Conservation (phyloP, 495 filamentous ascomycete species). For the Penicillium pancosmium region DNA sequence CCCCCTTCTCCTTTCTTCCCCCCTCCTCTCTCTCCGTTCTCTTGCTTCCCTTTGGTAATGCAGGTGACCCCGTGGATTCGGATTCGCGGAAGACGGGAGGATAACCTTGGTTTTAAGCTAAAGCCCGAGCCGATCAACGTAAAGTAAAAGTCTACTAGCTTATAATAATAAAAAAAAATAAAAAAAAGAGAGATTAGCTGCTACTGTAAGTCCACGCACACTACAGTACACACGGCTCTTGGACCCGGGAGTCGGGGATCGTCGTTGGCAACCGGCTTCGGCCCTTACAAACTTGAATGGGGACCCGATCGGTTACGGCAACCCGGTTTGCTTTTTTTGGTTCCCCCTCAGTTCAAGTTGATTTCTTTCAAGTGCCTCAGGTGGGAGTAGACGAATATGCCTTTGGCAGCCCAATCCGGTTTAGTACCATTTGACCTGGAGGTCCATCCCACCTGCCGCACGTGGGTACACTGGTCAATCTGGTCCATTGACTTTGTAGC, state of each 20-base stretch:
- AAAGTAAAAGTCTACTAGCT: not conserved
- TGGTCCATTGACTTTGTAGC: not conserved
- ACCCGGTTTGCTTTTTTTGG: not conserved
- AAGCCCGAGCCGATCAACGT: not conserved
- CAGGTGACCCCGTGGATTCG: constrained; percentile 1
- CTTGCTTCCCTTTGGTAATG: not conserved
- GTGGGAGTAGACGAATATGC: not conserved
- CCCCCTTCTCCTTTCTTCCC: not conserved
- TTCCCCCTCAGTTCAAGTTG: not conserved
- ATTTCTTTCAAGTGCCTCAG: not conserved
- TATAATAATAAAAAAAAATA: too few species aligned
- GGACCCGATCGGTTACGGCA: constrained; percentile 1
- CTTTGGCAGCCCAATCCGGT: not conserved
- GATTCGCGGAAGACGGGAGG: not conserved
- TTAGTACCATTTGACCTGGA: not conserved
- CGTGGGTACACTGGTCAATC: not conserved
- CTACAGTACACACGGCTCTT: not conserved
- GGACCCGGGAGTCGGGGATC: not conserved
- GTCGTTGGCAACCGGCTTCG: not conserved
- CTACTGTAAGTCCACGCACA: too few species aligned
- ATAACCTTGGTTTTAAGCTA: constrained; percentile 8
- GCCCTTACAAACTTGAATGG: not conserved
- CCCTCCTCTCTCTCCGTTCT: too few species aligned
- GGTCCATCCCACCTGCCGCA: not conserved
- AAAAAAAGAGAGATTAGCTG: not conserved